Evolutionary conservation across 2,329 filamentous ascomycete species (phyloP), one percentile per base, ranked within the genome.

Genomic region (Emmonsiellopsis sp.): DNA sequence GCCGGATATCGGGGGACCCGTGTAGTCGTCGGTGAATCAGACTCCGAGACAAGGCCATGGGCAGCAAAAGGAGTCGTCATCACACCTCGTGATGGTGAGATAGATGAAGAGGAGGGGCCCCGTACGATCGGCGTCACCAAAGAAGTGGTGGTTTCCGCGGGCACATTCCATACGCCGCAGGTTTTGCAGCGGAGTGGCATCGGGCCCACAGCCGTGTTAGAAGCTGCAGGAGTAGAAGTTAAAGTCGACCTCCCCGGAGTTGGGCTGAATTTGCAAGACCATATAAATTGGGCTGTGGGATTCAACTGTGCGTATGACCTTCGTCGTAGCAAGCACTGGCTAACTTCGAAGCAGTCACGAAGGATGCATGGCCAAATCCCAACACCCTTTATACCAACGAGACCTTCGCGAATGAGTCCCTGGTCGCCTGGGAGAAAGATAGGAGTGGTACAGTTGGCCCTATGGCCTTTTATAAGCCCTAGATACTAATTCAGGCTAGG

Each of bases 181-280:
- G 63, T 78, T n/a, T 66, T 79, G 1, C 72, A 77, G 55, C 64
- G 74, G 4, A 76, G 73, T 40, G 76, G 76, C 3, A 69, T 78
- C 14, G 76, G 76, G 0, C 63, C 68, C 6, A 56, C 59, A 9
- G 56, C 58, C 13, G 57, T 74, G 1, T 60, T 79, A 10, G 53
- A 66, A 0, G 59, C 58, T 8, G 62, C 71, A 27, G 63, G 63
- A 1, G 74, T 79, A 10, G 56, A 64, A 0, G 60, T 72, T 0
- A 54, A 75, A 2, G 64, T 69, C 0, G 69, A 77, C 51, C 64
- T 78, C 0, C 73, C 76, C 0, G 74, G 71, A 2, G 76, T 79
- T 1, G 76, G 76, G 58, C 69, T 51, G 32, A 60, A 60, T 43
- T 54, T 62, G 9, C 59, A 60, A 46, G 60, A 62, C 45, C 60